Evolutionary conservation across 2,329 filamentous ascomycete species (phyloP).

Genomic region (Macroventuria anomochaeta): DNA sequence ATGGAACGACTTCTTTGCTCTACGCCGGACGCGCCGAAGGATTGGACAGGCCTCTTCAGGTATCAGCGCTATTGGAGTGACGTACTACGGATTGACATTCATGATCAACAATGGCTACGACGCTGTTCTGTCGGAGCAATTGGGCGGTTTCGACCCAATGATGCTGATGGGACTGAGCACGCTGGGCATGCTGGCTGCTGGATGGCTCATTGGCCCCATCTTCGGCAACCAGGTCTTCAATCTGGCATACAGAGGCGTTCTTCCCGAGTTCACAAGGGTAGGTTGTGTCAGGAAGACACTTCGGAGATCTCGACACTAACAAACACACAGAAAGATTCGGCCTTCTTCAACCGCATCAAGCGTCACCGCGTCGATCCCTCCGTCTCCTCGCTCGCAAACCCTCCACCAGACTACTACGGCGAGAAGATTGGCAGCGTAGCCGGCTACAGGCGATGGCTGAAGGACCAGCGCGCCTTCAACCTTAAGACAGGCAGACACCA

Average conservation of each 20-base stretch:
- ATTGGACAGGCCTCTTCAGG: constrained; percentile 83
- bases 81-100: constrained; percentile 67
- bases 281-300: constrained; percentile 39
- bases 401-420: constrained; percentile 96
- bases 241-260: constrained; percentile 72
- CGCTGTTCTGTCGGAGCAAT: constrained; percentile 65
- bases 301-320: constrained; percentile 2
- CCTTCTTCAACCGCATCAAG: constrained; percentile 92
- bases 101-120: constrained; percentile 77
- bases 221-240: constrained; percentile 83
- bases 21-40: constrained; percentile 83
- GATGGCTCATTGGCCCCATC: constrained; percentile 87
- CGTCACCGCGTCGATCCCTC: constrained; percentile 90
- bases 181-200: constrained; percentile 75
- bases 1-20: constrained; percentile 93
- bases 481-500: constrained; percentile 70
- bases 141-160: constrained; percentile 88
- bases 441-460: constrained; percentile 93
- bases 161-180: constrained; percentile 83
- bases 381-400: constrained; percentile 87
- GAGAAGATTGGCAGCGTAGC: constrained; percentile 96
- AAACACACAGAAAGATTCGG: constrained; percentile 76
- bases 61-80: constrained; percentile 66
- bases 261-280: constrained; percentile 73
- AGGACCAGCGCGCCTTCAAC: constrained; percentile 96